Percentiles rank a stretch among this genome's conserved stretches.
These are phyloP conservation scores for Cucumis sativus DNA, from an alignment of 306 rosid species.

Conservation along the genomic window Cucumber_9930_V3 NC_026655.2:26777501-26778000, in stretches of 20 bases:
- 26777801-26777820: slow-evolving; percentile 50
- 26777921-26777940: not conserved
- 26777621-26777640: too few species aligned
- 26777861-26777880: not conserved
- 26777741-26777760: slow-evolving; percentile 74
- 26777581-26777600: too few species aligned
- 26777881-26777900: not conserved
- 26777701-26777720: not conserved
- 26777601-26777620: too few species aligned
- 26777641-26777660: too few species aligned
- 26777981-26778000: not conserved
- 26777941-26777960: not conserved
- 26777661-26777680: not conserved
- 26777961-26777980: not conserved
- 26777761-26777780: slow-evolving; percentile 76
- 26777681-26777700: not conserved
- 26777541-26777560: not conserved
- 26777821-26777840: slow-evolving; percentile 42
- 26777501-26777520: not conserved
- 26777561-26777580: not conserved
- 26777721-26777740: slow-evolving; percentile 42
- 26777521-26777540: not conserved
- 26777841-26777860: not conserved
- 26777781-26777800: slow-evolving; percentile 56
- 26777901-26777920: not conserved